Evolutionary conservation across 306 rosid genomes (phyloP), one percentile per base, ranked within the genome.

Genomic region (Adenanthera pavonina): DNA sequence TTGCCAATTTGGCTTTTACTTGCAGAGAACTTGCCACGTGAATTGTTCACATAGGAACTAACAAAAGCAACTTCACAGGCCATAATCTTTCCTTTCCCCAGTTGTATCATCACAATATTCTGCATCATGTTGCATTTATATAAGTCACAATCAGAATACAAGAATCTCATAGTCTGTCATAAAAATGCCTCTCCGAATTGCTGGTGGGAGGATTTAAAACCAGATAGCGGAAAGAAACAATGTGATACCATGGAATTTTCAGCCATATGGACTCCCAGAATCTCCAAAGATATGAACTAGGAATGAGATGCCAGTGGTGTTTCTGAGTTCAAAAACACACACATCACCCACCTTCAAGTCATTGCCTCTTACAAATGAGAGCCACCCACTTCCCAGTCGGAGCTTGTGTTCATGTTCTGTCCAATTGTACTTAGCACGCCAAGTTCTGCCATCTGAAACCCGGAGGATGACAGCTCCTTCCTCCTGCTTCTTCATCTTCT

Each of bases 301-400:
- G 38, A 69, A 44, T 30, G 56, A 69, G 19, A 69, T 19, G 54
- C 1, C 38, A 2, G 11, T 25, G 74, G 5, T 12, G 54, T 69
- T 44, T 0, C 40, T 69, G 38, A 69, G 56, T 11, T 19, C 74
- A 69, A 69, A 69, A 20, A 69, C 56, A 46, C 74, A 69, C 35
- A 69, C 74, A 69, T 69, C 74, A 69, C 74, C 74, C 74, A 69
- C 56, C 11, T 69, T 46, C 40, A 69, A 20, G 56, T 69, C 2
- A 69, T 69, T 69, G 56, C 44, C 74, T 46, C 7, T 30, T 3
- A 34, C 35, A 69, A 69, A 44, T 9, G 5, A n/a, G 34, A 0
- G 0, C 74, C 74, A 69, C 36, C 74, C 56, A 0, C 11, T 3
- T 2, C 0, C 5, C 56, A 69, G 33, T 0, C 15, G 3, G 5